These are phyloP conservation scores for Avena atlantica DNA, from an alignment of 176 grass and related monocot species.

Conservation along the genomic window DNA sequence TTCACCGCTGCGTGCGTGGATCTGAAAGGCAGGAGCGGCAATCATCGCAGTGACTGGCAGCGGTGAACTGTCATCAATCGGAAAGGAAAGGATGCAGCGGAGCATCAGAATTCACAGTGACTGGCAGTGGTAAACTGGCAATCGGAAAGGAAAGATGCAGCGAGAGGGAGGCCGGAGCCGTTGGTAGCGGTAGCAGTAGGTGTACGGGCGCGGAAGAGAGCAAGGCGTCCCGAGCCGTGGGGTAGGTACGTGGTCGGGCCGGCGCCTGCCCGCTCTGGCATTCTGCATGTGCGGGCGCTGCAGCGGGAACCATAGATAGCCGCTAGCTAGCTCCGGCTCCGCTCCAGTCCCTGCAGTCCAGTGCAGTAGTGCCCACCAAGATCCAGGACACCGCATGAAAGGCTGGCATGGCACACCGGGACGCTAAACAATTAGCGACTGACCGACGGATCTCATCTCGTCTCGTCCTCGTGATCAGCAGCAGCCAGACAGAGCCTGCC, in stretches of 20 bases:
- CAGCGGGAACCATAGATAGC: not conserved
- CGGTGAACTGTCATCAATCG: not conserved
- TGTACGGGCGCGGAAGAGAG: not conserved
- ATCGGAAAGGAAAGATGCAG: not conserved
- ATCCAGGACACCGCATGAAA: slow-evolving; percentile 30
- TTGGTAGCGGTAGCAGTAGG: not conserved
- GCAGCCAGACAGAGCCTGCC: not conserved
- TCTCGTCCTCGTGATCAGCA: not conserved
- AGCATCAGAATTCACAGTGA: not conserved
- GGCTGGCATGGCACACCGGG: slow-evolving; percentile 22
- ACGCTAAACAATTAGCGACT: not conserved
- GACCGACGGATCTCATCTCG: slow-evolving; percentile 25
- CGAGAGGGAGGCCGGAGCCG: not conserved
- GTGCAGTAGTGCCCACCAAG: not conserved
- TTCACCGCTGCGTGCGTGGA: not conserved
- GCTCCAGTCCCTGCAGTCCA: not conserved
- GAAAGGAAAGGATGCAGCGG: not conserved
- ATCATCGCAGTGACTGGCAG: not conserved
- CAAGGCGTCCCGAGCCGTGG: not conserved
- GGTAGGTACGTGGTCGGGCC: not conserved
- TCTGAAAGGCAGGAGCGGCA: too few species aligned
- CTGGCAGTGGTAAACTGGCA: not conserved
- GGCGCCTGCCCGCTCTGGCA: slow-evolving; percentile 29
- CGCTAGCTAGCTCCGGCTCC: not conserved
- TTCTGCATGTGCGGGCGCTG: slow-evolving; percentile 38